Percentiles rank a stretch among this genome's conserved stretches.
phyloP scores from a whole-genome alignment of 202 grass and related monocot genomes.

The Digitaria exilis region DNA sequence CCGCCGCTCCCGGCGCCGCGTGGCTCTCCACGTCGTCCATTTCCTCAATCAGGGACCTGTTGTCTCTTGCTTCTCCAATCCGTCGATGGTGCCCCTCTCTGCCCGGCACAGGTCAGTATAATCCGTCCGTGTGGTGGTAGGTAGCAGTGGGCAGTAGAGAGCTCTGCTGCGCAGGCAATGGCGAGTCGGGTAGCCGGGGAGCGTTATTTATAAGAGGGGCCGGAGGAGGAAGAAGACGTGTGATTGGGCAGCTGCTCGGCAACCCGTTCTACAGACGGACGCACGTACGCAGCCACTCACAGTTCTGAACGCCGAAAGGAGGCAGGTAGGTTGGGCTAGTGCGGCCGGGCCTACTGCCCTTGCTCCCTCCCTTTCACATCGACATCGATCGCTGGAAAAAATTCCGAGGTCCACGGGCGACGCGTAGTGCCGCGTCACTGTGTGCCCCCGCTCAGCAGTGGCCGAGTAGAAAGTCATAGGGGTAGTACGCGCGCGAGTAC shows the following conservation, averaged over 20 bases:
- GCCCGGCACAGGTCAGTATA: slow-evolving; percentile 11
- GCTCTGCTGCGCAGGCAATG: slow-evolving; percentile 39
- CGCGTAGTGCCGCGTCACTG: slow-evolving; percentile 1
- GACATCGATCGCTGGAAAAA: slow-evolving; percentile 5
- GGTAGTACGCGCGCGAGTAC: too few species aligned
- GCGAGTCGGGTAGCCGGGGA: slow-evolving; percentile 31
- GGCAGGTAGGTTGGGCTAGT: slow-evolving; percentile 5
- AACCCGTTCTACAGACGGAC: not conserved
- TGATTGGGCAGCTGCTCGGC: not conserved
- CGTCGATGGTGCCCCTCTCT: not conserved
- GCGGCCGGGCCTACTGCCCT: slow-evolving; percentile 41
- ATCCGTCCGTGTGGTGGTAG: slow-evolving; percentile 3
- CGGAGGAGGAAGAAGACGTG: not conserved
- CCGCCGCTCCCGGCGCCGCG: slow-evolving; percentile 42
- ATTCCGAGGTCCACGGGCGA: slow-evolving; percentile 33
- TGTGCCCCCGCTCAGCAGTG: not conserved
- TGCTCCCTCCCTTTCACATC: not conserved
- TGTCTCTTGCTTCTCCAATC: too few species aligned
- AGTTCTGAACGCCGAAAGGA: slow-evolving; percentile 41
- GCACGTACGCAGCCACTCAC: not conserved
- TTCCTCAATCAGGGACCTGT: not conserved
- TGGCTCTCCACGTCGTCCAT: slow-evolving; percentile 82
- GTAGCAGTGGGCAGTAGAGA: not conserved
- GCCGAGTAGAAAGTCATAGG: slow-evolving; percentile 26
- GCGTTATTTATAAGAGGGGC: slow-evolving; percentile 64